Evolutionary conservation across 2,329 filamentous ascomycete species (phyloP).

Genomic region (Sarocladiaceae sp.): DNA sequence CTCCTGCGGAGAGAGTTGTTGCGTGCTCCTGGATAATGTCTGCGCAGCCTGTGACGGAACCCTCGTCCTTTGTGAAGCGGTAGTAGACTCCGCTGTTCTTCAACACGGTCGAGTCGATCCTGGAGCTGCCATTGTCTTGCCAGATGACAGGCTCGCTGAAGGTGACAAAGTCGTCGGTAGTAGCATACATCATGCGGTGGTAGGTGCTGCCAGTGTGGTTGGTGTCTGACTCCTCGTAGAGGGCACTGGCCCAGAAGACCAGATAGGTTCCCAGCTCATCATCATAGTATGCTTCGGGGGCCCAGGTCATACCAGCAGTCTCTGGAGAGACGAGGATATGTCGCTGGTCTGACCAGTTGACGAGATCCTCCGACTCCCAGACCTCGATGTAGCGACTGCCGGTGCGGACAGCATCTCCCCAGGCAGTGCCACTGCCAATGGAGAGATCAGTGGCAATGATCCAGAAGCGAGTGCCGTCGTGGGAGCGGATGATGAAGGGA

Average conservation of each 20-base stretch:
- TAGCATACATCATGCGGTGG: constrained; percentile 47
- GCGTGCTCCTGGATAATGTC: constrained; percentile 50
- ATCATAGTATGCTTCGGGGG: constrained; percentile 42
- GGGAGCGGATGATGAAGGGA: constrained; percentile 45
- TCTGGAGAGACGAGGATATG: constrained; percentile 42
- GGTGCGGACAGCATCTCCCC: constrained; percentile 37
- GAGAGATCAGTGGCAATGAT: constrained; percentile 47
- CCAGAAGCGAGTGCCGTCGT: constrained; percentile 44
- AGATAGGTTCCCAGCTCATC: constrained; percentile 33
- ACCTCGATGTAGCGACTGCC: constrained; percentile 46
- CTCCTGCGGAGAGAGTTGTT: constrained; percentile 29
- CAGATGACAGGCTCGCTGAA: constrained; percentile 41
- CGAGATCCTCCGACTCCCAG: constrained; percentile 45
- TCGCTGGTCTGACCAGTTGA: constrained; percentile 44
- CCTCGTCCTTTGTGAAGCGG: constrained; percentile 51
- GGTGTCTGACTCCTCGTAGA: constrained; percentile 35
- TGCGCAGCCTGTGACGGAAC: constrained; percentile 41
- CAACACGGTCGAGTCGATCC: constrained; percentile 47
- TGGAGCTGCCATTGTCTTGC: constrained; percentile 44
- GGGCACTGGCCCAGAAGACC: constrained; percentile 38
- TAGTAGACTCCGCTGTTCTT: constrained; percentile 35
- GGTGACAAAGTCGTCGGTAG: constrained; percentile 42
- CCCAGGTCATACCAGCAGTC: constrained; percentile 48
- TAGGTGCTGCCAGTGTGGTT: constrained; percentile 37
- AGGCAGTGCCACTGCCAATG: constrained; percentile 47